Conservation (phyloP, 1,284 basidiomycete species). For the Apiotrichum laibachii region DNA sequence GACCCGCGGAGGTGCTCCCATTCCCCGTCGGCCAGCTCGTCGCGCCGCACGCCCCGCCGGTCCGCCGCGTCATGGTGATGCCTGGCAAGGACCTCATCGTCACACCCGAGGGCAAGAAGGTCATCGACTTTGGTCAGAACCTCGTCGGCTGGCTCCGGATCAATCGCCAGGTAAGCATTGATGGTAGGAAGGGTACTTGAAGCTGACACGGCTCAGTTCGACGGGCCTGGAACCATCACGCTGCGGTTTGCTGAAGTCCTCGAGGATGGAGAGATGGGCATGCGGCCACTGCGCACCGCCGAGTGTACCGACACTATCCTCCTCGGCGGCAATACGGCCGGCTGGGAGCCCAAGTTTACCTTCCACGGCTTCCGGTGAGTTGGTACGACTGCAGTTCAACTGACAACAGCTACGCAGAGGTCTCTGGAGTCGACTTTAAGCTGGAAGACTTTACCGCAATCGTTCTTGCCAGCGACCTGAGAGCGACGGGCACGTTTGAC, state of each 20-base stretch:
- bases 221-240: slow-evolving; percentile 11
- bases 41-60: slow-evolving; percentile 34
- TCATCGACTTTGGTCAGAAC: slow-evolving; percentile 46
- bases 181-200: too few species aligned
- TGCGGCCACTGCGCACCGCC: slow-evolving; percentile 25
- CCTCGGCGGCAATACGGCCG: slow-evolving; percentile 10
- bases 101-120: slow-evolving; percentile 32
- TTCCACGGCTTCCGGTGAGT: slow-evolving; percentile 33
- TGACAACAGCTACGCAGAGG: neutral
- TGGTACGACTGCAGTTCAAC: slow-evolving; percentile 6
- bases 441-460: slow-evolving; percentile 27
- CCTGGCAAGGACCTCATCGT: slow-evolving; percentile 27
- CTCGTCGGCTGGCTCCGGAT: slow-evolving; percentile 38
- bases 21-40: slow-evolving; percentile 25
- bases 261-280: slow-evolving; percentile 36
- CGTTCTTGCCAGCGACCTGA: slow-evolving; percentile 34
- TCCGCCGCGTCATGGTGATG: slow-evolving; percentile 26
- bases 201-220: neutral
- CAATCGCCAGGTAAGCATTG: slow-evolving; percentile 1
- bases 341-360: slow-evolving; percentile 29
- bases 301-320: slow-evolving; percentile 24
- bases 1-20: slow-evolving; percentile 11
- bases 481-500: slow-evolving; percentile 31
- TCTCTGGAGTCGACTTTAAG: neutral
- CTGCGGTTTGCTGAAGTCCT: slow-evolving; percentile 37